Percentiles rank a stretch among this genome's conserved stretches.
Evolutionary conservation across 129 eudicot species (phyloP).

Genomic region (Oenanthe sinensis): DNA sequence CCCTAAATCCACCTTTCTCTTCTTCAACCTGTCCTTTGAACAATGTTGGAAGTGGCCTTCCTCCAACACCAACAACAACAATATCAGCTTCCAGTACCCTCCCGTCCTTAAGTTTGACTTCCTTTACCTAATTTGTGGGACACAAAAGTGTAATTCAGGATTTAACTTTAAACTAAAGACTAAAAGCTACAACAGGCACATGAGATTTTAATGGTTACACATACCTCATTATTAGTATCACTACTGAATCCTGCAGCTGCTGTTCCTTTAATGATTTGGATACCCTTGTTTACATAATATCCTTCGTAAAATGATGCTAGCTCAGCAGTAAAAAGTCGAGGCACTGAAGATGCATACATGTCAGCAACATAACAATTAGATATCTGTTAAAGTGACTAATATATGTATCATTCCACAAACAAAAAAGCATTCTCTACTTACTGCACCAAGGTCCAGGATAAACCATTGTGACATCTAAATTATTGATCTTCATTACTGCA

Average conservation of each 20-base stretch:
- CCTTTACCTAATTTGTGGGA: constrained; percentile 54
- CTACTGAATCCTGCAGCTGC: constrained; percentile 76
- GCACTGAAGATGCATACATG: constrained; percentile 56
- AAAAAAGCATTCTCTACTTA: constrained; percentile 41
- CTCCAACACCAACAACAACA: constrained; percentile 98
- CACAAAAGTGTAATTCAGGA: neutral
- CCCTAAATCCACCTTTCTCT: constrained; percentile 98
- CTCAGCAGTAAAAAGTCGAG: constrained; percentile 89
- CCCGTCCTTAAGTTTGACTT: constrained; percentile 84
- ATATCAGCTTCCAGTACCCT: constrained; percentile 90
- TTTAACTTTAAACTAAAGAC: neutral
- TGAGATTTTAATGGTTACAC: constrained; percentile 13
- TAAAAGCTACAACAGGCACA: neutral
- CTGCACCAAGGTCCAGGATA: constrained; percentile 99
- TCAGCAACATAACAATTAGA: constrained; percentile 30
- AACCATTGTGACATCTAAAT: constrained; percentile 81
- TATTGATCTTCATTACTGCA: constrained; percentile 70
- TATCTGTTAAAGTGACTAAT: constrained; percentile 17
- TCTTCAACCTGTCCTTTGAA: constrained; percentile 96
- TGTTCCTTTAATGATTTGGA: constrained; percentile 81
- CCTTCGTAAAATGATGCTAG: constrained; percentile 92
- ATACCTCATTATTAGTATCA: constrained; percentile 69
- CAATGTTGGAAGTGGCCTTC: constrained; percentile 64
- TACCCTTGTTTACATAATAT: constrained; percentile 73
- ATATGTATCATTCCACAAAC: neutral